Evolutionary conservation across 2,329 filamentous ascomycete genomes (phyloP).

Genomic region (Fusarium transvaalense): DNA sequence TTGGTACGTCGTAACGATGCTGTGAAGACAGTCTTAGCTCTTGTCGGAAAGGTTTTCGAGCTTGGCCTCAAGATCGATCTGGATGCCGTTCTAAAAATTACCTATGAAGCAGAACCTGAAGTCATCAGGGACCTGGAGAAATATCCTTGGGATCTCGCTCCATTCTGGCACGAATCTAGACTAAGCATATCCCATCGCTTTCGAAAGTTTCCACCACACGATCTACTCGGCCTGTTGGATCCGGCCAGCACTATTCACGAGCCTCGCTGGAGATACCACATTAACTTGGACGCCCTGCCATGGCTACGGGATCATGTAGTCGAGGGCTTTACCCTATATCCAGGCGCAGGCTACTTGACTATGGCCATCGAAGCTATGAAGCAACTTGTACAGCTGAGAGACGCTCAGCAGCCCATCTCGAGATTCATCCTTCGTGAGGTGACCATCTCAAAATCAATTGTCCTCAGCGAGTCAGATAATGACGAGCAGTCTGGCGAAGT

Average conservation of each 20-base stretch:
- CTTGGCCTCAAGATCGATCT: background rate
- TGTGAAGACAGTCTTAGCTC: background rate
- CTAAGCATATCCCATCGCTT: constrained; percentile 17
- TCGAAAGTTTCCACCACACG: constrained; percentile 20
- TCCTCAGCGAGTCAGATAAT: background rate
- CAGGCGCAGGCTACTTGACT: constrained; percentile 16
- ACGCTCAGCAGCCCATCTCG: background rate
- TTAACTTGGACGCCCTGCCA: constrained; percentile 10
- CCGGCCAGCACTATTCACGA: background rate
- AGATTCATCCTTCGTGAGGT: constrained; percentile 22
- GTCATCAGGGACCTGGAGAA: background rate
- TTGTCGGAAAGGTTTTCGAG: background rate
- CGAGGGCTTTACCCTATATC: constrained; percentile 20
- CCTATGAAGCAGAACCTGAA: background rate
- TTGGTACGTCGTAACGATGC: background rate
- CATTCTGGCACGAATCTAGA: constrained; percentile 27
- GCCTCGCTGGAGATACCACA: constrained; percentile 20
- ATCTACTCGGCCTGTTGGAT: constrained; percentile 19
- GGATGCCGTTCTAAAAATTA: background rate
- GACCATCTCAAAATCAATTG: constrained; percentile 4
- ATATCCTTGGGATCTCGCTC: constrained; percentile 7
- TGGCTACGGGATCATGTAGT: constrained; percentile 31
- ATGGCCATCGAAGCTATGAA: constrained; percentile 33
- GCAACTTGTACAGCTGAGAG: constrained; percentile 11
- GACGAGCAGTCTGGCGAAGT: constrained; percentile 1